Evolutionary conservation across 2,329 filamentous ascomycete species (phyloP).

Genomic region (Monosporascus sp.): DNA sequence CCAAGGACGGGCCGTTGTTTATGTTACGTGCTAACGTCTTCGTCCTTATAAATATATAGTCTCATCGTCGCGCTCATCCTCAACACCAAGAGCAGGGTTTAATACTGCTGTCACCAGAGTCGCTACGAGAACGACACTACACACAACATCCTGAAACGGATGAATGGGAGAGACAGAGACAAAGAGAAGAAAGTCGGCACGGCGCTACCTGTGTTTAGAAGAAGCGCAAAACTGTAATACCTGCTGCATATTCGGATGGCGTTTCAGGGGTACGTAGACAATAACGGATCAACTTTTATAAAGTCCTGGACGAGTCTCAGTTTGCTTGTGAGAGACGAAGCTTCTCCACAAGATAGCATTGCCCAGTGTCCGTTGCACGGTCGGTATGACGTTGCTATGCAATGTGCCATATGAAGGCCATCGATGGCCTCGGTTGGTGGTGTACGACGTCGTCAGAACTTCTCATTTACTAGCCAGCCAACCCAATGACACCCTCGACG

Average conservation of each 20-base stretch:
- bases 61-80: conserved; percentile 91
- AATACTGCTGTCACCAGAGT: conserved; percentile 14
- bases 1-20: too few species aligned
- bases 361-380: background rate
- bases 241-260: conserved; percentile 33
- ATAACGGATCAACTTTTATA: background rate
- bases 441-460: too few species aligned
- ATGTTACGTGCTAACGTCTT: too few species aligned
- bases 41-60: conserved; percentile 36
- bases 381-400: background rate
- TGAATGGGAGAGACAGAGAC: background rate
- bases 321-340: too few species aligned
- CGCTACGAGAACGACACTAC: too few species aligned
- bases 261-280: conserved; percentile 30
- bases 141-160: too few species aligned
- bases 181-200: background rate
- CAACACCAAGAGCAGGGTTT: conserved; percentile 76
- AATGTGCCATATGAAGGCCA: background rate
- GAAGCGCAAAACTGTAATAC: conserved; percentile 26
- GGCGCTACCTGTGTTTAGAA: conserved; percentile 5
- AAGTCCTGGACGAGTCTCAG: too few species aligned
- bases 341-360: too few species aligned
- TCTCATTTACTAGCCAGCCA: too few species aligned
- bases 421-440: too few species aligned
- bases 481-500: too few species aligned